These are phyloP conservation scores for Berkeleyomyces basicola DNA, from an alignment of 2,329 filamentous ascomycete species.

Conservation along the genomic window DNA sequence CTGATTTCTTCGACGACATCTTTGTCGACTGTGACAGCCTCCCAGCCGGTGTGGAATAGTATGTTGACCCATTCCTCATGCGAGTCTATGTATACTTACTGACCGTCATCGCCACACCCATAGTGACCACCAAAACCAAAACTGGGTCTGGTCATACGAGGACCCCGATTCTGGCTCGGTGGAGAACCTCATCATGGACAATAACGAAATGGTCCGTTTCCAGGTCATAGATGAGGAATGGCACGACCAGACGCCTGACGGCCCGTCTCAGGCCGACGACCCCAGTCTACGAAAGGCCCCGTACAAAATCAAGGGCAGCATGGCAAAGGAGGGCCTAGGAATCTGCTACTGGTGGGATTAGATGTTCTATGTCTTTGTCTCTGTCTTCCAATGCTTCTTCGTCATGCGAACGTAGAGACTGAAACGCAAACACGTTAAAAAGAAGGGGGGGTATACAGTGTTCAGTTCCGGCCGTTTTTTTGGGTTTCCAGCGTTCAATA, in stretches of 20 bases:
- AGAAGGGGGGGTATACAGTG: background rate
- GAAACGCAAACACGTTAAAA: background rate
- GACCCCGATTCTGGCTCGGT: conserved; percentile 21
- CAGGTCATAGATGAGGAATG: conserved; percentile 77
- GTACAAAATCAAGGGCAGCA: conserved; percentile 51
- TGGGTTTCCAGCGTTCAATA: background rate
- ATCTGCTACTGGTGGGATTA: conserved; percentile 48
- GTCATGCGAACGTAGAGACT: background rate
- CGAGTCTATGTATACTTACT: background rate
- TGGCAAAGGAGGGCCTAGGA: conserved; percentile 46
- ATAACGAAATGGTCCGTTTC: conserved; percentile 75
- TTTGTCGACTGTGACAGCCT: conserved; percentile 60
- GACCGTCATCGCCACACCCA: background rate
- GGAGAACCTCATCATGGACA: conserved; percentile 69
- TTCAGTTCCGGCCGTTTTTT: background rate
- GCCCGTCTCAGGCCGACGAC: conserved; percentile 45
- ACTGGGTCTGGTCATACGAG: conserved; percentile 73
- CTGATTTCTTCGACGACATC: conserved; percentile 91
- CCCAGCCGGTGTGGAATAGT: conserved; percentile 64
- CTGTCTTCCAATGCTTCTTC: background rate
- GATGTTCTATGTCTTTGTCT: background rate
- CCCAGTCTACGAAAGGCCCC: conserved; percentile 47
- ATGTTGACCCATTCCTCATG: conserved; percentile 21
- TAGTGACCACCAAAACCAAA: conserved; percentile 56
- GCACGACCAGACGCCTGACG: conserved; percentile 69